phyloP scores from a whole-genome alignment of 768 basidiomycete species.

The Lentinus tigrinus region DNA sequence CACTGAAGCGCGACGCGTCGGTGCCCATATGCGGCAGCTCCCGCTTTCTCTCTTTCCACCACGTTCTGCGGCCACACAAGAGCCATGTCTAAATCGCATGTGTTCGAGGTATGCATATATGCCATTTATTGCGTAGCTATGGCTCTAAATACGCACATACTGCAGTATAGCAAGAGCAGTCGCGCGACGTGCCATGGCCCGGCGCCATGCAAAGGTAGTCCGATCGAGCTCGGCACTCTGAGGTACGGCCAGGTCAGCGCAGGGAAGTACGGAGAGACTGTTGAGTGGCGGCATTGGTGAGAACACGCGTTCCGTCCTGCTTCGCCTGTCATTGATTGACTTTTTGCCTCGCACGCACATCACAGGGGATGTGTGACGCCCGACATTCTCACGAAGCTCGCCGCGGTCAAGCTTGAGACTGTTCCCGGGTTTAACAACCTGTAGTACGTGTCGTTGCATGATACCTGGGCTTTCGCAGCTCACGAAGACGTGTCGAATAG shows the following conservation, averaged over 20 bases:
- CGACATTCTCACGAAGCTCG: conserved; percentile 50
- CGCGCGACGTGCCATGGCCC: conserved; percentile 70
- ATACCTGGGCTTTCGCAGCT: not conserved
- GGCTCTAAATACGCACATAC: not conserved
- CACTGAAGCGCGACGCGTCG: conserved; percentile 15
- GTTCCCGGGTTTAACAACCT: conserved; percentile 53
- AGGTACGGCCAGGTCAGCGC: conserved; percentile 58
- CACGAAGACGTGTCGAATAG: conserved; percentile 32
- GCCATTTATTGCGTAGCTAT: not conserved
- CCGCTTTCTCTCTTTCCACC: conserved; percentile 5
- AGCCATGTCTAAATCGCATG: conserved; percentile 25
- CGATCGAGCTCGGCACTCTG: conserved; percentile 54
- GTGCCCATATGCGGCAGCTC: conserved; percentile 3
- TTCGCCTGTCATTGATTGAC: conserved; percentile 1
- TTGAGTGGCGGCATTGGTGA: conserved; percentile 80
- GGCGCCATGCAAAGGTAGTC: conserved; percentile 53
- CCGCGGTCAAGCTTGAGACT: conserved; percentile 38
- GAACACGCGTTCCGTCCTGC: conserved; percentile 15
- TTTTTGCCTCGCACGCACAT: not conserved
- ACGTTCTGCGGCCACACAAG: not conserved
- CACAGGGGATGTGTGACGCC: conserved; percentile 72
- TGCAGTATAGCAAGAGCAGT: conserved; percentile 70
- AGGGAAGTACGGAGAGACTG: conserved; percentile 54
- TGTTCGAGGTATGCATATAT: conserved; percentile 24
- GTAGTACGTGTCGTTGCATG: conserved; percentile 37